These are phyloP conservation scores for Dissophora ornata DNA, from an alignment of 192 early-diverging fungal genomes.

Conservation along the genomic window DNA sequence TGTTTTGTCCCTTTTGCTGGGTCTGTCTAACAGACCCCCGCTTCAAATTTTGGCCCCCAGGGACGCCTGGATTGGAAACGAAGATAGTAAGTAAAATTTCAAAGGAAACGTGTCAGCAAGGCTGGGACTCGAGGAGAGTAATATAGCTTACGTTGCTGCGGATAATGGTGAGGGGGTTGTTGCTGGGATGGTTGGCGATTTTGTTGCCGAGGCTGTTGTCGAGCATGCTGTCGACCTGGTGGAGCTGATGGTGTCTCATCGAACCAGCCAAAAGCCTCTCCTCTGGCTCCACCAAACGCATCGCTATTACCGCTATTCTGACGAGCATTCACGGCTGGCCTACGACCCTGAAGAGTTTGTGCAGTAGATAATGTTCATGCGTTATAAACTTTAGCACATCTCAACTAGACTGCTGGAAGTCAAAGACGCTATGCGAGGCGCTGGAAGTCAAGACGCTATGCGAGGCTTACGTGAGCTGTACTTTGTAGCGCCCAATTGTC, in stretches of 20 bases:
- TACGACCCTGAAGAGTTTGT: not conserved
- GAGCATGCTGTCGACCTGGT: not conserved
- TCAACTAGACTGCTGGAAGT: no score
- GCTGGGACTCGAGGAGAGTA: not conserved
- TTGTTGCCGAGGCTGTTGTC: conserved; percentile 12
- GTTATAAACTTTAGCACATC: no score
- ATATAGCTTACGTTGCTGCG: conserved; percentile 6
- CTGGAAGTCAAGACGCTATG: not conserved
- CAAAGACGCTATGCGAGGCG: no score
- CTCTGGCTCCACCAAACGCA: not conserved
- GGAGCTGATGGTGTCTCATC: conserved; percentile 11
- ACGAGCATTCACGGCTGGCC: not conserved
- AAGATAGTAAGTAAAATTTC: no score
- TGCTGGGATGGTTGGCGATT: not conserved
- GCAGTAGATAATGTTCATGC: no score
- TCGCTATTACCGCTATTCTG: not conserved
- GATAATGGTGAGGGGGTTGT: not conserved
- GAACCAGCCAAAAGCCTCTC: conserved; percentile 20
- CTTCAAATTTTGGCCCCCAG: not conserved
- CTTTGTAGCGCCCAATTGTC: not conserved
- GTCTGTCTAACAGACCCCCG: not conserved
- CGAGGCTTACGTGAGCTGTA: not conserved
- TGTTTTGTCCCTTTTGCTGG: not conserved
- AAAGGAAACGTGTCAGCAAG: no score
- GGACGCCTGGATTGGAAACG: no score